Conservation (phyloP, 208 protist genomes). For the Herpetomonas samuelpessoai region DNA sequence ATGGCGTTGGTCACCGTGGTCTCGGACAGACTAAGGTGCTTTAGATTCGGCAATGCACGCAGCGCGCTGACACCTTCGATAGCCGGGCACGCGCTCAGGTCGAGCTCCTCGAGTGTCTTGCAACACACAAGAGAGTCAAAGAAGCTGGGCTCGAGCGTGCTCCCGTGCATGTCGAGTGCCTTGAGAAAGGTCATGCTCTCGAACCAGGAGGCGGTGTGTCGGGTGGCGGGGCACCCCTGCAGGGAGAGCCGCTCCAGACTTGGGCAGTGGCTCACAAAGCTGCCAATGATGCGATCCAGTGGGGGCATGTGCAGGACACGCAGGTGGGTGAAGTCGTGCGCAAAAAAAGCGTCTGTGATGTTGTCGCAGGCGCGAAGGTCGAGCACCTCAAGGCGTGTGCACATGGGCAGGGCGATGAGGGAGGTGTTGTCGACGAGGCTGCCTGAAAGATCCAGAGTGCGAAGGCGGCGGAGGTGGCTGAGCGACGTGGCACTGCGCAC, state of each 20-base stretch:
- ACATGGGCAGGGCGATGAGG: slow-evolving; percentile 33
- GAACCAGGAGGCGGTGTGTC: slow-evolving; percentile 5
- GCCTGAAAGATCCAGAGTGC: slow-evolving; percentile 37
- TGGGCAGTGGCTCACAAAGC: slow-evolving; percentile 31
- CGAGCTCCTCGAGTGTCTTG: slow-evolving; percentile 17
- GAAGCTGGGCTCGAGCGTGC: slow-evolving; percentile 20
- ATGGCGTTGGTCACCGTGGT: slow-evolving; percentile 11
- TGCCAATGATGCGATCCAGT: slow-evolving; percentile 24
- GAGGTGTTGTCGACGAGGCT: slow-evolving; percentile 43
- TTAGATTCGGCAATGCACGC: slow-evolving; percentile 7
- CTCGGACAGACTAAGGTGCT: slow-evolving; percentile 22
- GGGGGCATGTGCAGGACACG: slow-evolving; percentile 27
- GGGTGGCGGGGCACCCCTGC: slow-evolving; percentile 19
- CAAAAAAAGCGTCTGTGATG: slow-evolving; percentile 26
- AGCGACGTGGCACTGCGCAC: slow-evolving; percentile 28
- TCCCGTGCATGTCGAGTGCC: slow-evolving; percentile 17
- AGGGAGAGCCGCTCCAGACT: slow-evolving; percentile 29
- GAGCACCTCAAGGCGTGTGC: slow-evolving; percentile 34
- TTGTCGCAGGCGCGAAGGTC: slow-evolving; percentile 37
- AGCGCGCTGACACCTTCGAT: slow-evolving; percentile 19
- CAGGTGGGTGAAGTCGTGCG: slow-evolving; percentile 30
- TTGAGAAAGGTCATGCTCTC: slow-evolving; percentile 15
- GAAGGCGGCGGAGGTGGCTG: slow-evolving; percentile 24
- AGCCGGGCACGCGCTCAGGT: slow-evolving; percentile 26
- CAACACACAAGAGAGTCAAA: slow-evolving; percentile 10